phyloP scores from a whole-genome alignment of 441 rosid species.

The Raphanus hybrid region DNA sequence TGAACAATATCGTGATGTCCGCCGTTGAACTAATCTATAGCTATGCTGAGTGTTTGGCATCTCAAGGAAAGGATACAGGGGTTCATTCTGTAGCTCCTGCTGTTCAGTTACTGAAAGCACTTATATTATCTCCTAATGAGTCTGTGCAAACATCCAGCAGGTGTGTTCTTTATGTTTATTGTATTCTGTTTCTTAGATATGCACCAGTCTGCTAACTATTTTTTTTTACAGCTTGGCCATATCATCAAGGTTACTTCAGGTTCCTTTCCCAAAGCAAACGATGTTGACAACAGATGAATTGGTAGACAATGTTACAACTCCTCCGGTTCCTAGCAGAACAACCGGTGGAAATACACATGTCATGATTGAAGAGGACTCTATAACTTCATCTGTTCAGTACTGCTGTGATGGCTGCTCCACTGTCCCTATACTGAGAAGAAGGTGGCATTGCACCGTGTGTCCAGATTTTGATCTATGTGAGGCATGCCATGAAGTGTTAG shows the following conservation, averaged over 20 bases:
- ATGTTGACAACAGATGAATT: constrained; percentile 92
- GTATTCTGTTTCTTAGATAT: constrained; percentile 25
- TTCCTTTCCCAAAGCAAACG: constrained; percentile 99
- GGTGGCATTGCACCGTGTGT: constrained; percentile 99
- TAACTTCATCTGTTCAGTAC: constrained; percentile 97
- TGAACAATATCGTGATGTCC: constrained; percentile 94
- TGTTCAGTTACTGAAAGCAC: constrained; percentile 84
- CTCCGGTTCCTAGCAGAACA: constrained; percentile 65
- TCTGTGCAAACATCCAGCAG: constrained; percentile 99
- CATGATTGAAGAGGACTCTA: constrained; percentile 98
- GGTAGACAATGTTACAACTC: constrained; percentile 65
- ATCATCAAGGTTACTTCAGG: constrained; percentile 99
- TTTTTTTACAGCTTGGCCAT: constrained; percentile 87
- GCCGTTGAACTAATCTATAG: constrained; percentile 95
- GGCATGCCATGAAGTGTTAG: constrained; percentile 93
- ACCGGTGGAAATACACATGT: constrained; percentile 77
- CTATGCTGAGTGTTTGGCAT: constrained; percentile 98
- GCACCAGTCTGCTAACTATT: constrained; percentile 35
- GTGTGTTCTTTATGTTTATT: constrained; percentile 46
- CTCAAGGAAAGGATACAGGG: constrained; percentile 75
- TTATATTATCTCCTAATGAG: constrained; percentile 78
- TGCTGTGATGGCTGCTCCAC: constrained; percentile 99
- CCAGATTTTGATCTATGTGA: constrained; percentile 99
- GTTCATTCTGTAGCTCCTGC: constrained; percentile 91
- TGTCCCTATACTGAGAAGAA: constrained; percentile 93